These are phyloP conservation scores for Aurantiochytrium sp. DNA, from an alignment of 108 stramenopile species.

Conservation along the genomic window DNA sequence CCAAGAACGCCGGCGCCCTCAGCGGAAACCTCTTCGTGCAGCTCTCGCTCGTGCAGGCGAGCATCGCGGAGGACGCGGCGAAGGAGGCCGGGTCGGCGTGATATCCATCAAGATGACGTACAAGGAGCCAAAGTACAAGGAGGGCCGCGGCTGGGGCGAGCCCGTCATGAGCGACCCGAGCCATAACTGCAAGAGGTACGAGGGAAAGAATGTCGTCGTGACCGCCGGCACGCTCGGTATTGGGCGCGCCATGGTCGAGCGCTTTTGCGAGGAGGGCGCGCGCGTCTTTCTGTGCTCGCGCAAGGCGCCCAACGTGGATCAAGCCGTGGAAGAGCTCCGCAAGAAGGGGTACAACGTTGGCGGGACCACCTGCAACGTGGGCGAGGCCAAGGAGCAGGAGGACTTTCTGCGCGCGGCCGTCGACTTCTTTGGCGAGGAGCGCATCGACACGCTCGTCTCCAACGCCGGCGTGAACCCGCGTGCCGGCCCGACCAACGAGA, in stretches of 20 bases:
- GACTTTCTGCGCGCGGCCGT: background rate
- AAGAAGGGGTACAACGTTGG: background rate
- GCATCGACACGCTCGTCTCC: background rate
- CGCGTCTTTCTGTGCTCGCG: conserved; percentile 7
- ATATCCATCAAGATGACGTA: background rate
- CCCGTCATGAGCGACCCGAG: background rate
- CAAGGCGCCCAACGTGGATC: background rate
- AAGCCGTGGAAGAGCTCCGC: background rate
- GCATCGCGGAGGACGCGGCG: background rate
- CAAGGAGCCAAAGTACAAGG: background rate
- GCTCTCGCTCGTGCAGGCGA: conserved; percentile 17
- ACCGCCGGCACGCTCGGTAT: conserved; percentile 27
- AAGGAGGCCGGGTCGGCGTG: background rate
- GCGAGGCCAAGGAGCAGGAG: background rate
- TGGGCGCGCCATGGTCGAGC: conserved; percentile 32
- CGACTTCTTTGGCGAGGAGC: background rate
- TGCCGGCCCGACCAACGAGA: background rate
- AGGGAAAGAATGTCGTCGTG: conserved; percentile 3
- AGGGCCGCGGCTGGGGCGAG: conserved; percentile 4
- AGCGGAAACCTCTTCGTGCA: conserved; percentile 18
- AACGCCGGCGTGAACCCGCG: background rate
- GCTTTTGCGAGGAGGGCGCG: background rate
- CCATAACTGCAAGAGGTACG: background rate
- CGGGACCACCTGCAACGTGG: conserved; percentile 5
- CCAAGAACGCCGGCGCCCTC: background rate